Base-by-base conservation (phyloP, 2,329 filamentous ascomycete genomes). In the Stachybotrys chartarum region DNA sequence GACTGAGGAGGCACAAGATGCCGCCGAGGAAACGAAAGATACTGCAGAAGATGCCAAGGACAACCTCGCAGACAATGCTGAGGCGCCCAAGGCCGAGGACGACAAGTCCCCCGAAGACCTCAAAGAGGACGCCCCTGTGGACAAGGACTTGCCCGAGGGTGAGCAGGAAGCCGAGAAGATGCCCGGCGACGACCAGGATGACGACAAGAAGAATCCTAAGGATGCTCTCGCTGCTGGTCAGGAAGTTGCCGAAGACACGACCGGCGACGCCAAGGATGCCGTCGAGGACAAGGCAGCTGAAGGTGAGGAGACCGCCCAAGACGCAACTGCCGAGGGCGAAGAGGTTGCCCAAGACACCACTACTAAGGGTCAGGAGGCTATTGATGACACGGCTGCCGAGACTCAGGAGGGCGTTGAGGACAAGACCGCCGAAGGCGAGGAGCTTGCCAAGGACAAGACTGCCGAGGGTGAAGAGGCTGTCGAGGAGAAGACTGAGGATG, bases 251-350 rank as follows among this genome's bases (percentile, higher is more conserved):
- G 47, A 50, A 30, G 47, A 30, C 17, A 30, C 18, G n/a, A 18
- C 47, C 18, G 47, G 7, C 17, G 47, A 50, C 30, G 18, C 47
- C 47, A 30, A 30, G 11, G 47, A 46, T 32, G 45, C 39, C 17
- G 50, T 30, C 51, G 52, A 63, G 42, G 62, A 62, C 42, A 59
- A 59, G 51, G 56, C 60, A 44, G 54, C 59, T 50, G 55, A 60
- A 11, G 35, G 35, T 14, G 14, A 42, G 35, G 35, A 42, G 35
- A 14, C 10, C 35, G 52, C 51, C 16, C 50, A 55, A 18, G 46
- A 57, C 17, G 55, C 53, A 35, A 52, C 59, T 6, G 52, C 55
- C n/a, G 57, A 72, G n/a, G 71, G 69, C n/a, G 68, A 73, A 0
- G 54, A 63, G 5, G 55, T 30, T 24, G 47, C 55, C 6, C 31